Conservation (phyloP, 1,284 basidiomycete genomes). For the Vanrija humicola region DNA sequence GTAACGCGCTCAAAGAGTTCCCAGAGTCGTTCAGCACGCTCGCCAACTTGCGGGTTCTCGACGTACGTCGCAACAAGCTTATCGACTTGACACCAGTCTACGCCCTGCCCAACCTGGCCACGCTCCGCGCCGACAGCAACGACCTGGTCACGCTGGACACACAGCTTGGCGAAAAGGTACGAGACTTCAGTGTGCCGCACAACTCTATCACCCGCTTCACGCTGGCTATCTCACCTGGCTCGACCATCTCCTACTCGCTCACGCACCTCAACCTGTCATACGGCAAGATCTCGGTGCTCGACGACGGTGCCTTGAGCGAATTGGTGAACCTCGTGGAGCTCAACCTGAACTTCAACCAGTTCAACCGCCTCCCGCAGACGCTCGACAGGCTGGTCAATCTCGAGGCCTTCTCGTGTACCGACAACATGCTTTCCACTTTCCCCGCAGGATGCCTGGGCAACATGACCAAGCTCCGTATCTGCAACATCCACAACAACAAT, state of each 20-base stretch:
- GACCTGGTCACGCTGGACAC: slow-evolving; percentile 72
- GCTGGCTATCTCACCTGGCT: slow-evolving; percentile 59
- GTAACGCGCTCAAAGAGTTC: slow-evolving; percentile 76
- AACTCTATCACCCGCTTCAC: slow-evolving; percentile 65
- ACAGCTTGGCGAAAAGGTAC: slow-evolving; percentile 62
- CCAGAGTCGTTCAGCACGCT: slow-evolving; percentile 66
- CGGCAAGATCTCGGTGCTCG: slow-evolving; percentile 81
- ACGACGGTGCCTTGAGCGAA: slow-evolving; percentile 66
- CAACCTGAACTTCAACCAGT: slow-evolving; percentile 79
- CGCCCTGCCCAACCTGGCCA: slow-evolving; percentile 65
- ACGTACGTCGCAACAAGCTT: slow-evolving; percentile 79
- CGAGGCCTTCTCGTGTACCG: slow-evolving; percentile 74
- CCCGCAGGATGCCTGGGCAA: slow-evolving; percentile 69
- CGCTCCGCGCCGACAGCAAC: slow-evolving; percentile 75
- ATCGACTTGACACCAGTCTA: slow-evolving; percentile 67
- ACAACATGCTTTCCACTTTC: slow-evolving; percentile 77
- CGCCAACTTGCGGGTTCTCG: slow-evolving; percentile 63
- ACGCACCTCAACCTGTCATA: slow-evolving; percentile 83
- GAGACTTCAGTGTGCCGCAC: slow-evolving; percentile 50
- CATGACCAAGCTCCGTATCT: slow-evolving; percentile 67
- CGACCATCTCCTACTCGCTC: slow-evolving; percentile 60
- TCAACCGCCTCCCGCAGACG: slow-evolving; percentile 77
- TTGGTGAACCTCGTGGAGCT: slow-evolving; percentile 69
- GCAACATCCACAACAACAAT: slow-evolving; percentile 92
- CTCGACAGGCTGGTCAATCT: slow-evolving; percentile 71